Conservation (phyloP, 805 yeast genomes). For the Schwanniomyces polymorphus region DNA sequence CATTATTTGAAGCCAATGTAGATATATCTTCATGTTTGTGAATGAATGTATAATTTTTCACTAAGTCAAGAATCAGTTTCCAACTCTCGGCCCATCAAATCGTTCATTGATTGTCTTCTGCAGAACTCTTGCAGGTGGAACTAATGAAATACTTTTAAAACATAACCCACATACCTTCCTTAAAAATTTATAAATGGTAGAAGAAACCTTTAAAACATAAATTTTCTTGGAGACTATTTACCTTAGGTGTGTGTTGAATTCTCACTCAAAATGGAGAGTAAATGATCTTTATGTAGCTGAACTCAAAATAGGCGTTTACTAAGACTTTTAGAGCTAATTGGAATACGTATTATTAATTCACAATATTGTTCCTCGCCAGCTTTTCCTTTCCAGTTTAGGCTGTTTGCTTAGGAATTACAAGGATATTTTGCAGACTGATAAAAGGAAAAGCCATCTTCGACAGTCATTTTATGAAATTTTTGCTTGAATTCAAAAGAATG, state of each 20-base stretch:
- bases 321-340: not conserved
- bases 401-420: not conserved
- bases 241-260: no score
- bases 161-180: not conserved
- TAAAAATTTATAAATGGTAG: not conserved
- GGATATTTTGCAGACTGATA: not conserved
- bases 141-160: not conserved
- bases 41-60: not conserved
- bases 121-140: not conserved
- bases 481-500: not conserved
- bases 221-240: no score
- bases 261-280: no score
- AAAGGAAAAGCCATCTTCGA: not conserved
- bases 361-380: not conserved
- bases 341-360: not conserved
- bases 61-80: not conserved
- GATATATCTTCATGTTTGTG: not conserved
- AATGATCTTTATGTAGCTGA: no score
- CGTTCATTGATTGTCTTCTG: not conserved
- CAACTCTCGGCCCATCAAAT: not conserved
- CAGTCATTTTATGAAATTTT: not conserved
- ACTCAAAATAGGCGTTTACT: no score
- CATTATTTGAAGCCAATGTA: not conserved
- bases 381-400: not conserved
- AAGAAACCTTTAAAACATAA: no score